Percentiles rank a stretch among this genome's conserved stretches.
phyloP scores from a whole-genome alignment of 805 yeast species.

The Maudiozyma serrabonitensis region DNA sequence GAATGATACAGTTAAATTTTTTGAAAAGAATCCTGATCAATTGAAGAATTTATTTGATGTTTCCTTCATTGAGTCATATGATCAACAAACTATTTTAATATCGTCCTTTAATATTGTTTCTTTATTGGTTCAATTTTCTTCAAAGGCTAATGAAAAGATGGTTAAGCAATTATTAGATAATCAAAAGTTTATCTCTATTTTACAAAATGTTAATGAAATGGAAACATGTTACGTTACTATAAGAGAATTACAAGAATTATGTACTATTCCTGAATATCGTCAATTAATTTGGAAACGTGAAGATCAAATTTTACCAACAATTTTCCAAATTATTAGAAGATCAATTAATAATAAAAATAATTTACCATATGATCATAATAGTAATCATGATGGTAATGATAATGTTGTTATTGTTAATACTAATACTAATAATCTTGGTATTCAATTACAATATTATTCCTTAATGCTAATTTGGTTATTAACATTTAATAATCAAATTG shows the following conservation, averaged over 20 bases:
- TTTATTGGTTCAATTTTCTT: conserved; percentile 19
- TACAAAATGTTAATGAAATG: conserved; percentile 20
- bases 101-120: conserved; percentile 27
- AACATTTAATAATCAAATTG: conserved; percentile 53
- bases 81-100: conserved; percentile 24
- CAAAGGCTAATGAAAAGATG: conserved; percentile 9
- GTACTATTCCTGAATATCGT: conserved; percentile 22
- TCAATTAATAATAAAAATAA: conserved; percentile 23
- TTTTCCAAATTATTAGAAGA: conserved; percentile 38
- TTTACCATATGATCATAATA: background rate
- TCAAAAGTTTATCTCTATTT: conserved; percentile 15
- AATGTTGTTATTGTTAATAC: conserved; percentile 20
- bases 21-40: conserved; percentile 15
- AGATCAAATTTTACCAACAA: conserved; percentile 37
- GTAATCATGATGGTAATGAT: background rate
- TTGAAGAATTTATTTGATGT: conserved; percentile 17
- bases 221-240: conserved; percentile 27
- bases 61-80: conserved; percentile 17
- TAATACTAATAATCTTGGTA: conserved; percentile 36
- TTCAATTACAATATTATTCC: conserved; percentile 78
- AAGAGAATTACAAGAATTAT: conserved; percentile 26
- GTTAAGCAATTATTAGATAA: conserved; percentile 16
- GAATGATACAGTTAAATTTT: conserved; percentile 14
- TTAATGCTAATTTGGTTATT: conserved; percentile 77
- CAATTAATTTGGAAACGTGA: conserved; percentile 25